Percentiles rank a stretch among this genome's conserved stretches.
Conservation (phyloP, 2,329 filamentous ascomycete genomes). For the Cladosporium sp. region DNA sequence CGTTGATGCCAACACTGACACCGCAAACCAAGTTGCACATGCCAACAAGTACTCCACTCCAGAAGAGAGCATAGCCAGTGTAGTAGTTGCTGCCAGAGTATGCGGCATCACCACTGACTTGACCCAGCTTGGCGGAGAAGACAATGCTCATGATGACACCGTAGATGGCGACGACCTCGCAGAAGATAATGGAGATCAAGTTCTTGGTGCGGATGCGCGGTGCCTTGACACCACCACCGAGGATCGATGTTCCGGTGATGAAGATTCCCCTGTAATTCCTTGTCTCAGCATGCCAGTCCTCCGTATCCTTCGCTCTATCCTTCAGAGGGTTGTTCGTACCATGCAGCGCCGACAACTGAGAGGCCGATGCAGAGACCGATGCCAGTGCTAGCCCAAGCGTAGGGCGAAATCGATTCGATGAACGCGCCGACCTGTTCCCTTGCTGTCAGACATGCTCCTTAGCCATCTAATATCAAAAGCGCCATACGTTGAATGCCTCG, state of each 20-base stretch:
- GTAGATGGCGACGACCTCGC: constrained; percentile 99
- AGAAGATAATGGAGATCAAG: constrained; percentile 99
- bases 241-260: constrained; percentile 94
- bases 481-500: constrained; percentile 86
- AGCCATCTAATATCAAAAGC: neutral
- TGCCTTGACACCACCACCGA: constrained; percentile 92
- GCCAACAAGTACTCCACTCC: constrained; percentile 89
- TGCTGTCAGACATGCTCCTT: neutral
- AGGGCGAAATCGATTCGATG: constrained; percentile 88
- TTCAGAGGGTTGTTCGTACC: constrained; percentile 51
- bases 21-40: constrained; percentile 94
- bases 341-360: constrained; percentile 94
- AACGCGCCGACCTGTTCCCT: constrained; percentile 72
- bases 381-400: constrained; percentile 84
- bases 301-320: neutral
- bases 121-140: constrained; percentile 80
- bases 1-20: constrained; percentile 95
- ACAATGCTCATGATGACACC: constrained; percentile 99
- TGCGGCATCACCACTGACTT: constrained; percentile 57
- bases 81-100: constrained; percentile 79
- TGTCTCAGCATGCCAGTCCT: constrained; percentile 16
- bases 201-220: constrained; percentile 99
- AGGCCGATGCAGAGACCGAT: constrained; percentile 92
- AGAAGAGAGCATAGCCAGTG: constrained; percentile 92
- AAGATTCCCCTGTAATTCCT: constrained; percentile 77